Base-by-base conservation (phyloP, 2,329 filamentous ascomycete genomes). In the Aspergillus aculeatus region DNA sequence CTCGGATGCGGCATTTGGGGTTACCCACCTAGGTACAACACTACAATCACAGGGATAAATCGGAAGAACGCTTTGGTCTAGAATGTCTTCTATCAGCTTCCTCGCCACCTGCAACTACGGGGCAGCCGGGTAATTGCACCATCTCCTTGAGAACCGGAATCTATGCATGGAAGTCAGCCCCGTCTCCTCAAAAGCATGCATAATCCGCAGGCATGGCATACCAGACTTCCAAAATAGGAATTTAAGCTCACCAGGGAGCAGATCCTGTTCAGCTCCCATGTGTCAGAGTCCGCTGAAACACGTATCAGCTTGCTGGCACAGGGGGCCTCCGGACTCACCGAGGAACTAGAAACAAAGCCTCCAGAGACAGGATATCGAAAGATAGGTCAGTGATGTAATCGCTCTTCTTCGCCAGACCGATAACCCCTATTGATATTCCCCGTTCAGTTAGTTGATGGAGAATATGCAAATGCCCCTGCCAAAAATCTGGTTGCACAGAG, bases 81-180 rank as follows among this genome's bases (percentile, higher is more conserved):
- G 38, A 29, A 61, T 29, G 31, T 47, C 21, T 50, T 57, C 12
- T 58, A 62, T 75, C 68, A 75, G 71, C 69, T 64, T 71, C 31
- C 57, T 56, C 32, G 23, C 32, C 53, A 38, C 24, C 26, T 38
- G 35, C 52, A 41, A 49, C 38, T 24, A 7, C n/a, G 26, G n/a
- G 41, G 47, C 26, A 47, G 47, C n/a, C 16, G 19, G 26, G 26
- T 49, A 38, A 62, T 29, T 38, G 31, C 74, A 84, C 90, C 93
- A 97, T 97, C 73, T 94, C 91, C 73, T 95, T 95, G 54, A 97
- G 82, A 64, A 93, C 96, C 0, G 92, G 93, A 61, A 97, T 93
- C 81, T 84, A 66, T 58, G 62, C 62, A 64, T 67, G 51, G 48
- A 53, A 53, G 59, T 71, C 56, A 70, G 65, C 49, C 14, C 19